Base-by-base conservation (phyloP, 2,329 filamentous ascomycete species). In the Gnomoniopsis smithogilvyi region DNA sequence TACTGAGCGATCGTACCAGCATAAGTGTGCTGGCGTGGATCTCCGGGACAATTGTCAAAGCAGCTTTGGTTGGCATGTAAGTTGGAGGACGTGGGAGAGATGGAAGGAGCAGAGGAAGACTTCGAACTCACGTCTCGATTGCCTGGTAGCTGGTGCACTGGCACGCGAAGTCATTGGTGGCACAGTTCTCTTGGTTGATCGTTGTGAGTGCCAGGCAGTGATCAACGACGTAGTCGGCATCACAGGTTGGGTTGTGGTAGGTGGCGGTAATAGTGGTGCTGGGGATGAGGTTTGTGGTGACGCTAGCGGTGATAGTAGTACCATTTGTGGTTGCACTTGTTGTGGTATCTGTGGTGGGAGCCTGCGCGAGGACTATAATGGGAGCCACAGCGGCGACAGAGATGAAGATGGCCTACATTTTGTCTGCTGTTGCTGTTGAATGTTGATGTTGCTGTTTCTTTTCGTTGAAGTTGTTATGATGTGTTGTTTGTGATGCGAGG, bases 31-130 rank as follows among this genome's bases (percentile, higher is more conserved):
- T 66, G 70, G 49, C 76, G 73, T 53, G 67, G 1, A 69, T 83
- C 80, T 65, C 78, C 72, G 67, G 80, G 80, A 74, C 80, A 83
- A 77, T 83, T 82, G 75, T 80, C 80, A 73, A 76, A 83, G 78
- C 80, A 83, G 62, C 78, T 80, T 58, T 49, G 12, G 15, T 15
- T 14, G 4, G 38, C 22, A 2, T 26, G 3, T 2, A 3, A 8
- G 0, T n/a, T 19, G 55, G 10, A 59, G 56, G 34, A 22, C 4
- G 21, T 36, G n/a, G 14, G 51, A 22, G 47, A 51, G 6, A 14
- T 11, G 47, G n/a, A 2, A 17, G 24, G 30, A 49, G 30, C 10
- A 24, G 33, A 14, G n/a, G 14, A 19, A 47, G 36, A 45, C 12
- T 12, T 41, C 36, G 7, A 21, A 72, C 77, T 62, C 68, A 81